Evolutionary conservation across 2,329 filamentous ascomycete species (phyloP).

Genomic region (Penicillium hesseltinei): DNA sequence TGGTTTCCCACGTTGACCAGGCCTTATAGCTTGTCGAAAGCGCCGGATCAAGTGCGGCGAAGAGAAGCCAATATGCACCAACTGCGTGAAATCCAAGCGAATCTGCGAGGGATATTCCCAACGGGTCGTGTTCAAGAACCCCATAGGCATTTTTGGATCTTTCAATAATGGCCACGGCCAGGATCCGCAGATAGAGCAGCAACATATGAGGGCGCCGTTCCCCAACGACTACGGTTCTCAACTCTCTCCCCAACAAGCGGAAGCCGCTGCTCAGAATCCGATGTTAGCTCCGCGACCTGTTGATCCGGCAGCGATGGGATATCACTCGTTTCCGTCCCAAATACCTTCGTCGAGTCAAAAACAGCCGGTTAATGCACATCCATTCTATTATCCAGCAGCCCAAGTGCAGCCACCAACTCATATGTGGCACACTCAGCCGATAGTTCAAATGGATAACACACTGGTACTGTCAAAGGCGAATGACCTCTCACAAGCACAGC

Average conservation of each 20-base stretch:
- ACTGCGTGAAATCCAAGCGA: constrained; percentile 48
- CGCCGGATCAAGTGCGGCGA: constrained; percentile 97
- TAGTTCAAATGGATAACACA: background rate
- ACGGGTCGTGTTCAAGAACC: constrained; percentile 43
- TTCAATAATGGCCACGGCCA: constrained; percentile 19
- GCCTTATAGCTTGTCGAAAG: constrained; percentile 72
- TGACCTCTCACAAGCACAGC: constrained; percentile 2
- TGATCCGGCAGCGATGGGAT: constrained; percentile 13
- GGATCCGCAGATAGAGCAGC: constrained; percentile 24
- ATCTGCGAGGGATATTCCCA: constrained; percentile 46
- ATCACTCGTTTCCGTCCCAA: constrained; percentile 11
- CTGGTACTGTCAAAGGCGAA: background rate
- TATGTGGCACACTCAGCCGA: constrained; percentile 11
- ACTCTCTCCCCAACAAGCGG: constrained; percentile 26
- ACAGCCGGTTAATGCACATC: constrained; percentile 8
- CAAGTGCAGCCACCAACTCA: constrained; percentile 9
- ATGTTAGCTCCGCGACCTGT: constrained; percentile 35
- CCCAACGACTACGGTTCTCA: constrained; percentile 23
- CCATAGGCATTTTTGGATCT: constrained; percentile 35
- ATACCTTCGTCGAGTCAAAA: background rate
- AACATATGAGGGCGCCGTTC: constrained; percentile 17
- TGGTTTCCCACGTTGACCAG: constrained; percentile 12
- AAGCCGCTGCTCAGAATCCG: constrained; percentile 33
- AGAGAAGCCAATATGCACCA: constrained; percentile 54
- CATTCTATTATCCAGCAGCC: constrained; percentile 20